These are phyloP conservation scores for Plasmodium billcollinsi DNA, from an alignment of 169 alveolate genomes.

Conservation along the genomic window DNA sequence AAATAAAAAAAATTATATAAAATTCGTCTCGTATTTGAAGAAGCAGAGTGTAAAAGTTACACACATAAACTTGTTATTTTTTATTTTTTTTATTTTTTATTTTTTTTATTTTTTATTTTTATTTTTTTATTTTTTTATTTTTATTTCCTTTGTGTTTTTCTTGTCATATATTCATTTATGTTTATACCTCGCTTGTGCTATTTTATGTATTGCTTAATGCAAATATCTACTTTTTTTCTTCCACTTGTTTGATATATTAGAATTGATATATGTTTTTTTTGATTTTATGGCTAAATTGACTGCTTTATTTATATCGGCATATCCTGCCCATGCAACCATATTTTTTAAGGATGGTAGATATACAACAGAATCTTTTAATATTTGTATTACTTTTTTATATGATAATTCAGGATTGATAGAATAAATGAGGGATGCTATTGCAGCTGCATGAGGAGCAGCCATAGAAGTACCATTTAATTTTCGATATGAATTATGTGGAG, in stretches of 20 bases:
- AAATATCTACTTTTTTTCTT: slow-evolving; percentile 17
- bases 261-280: slow-evolving; percentile 16
- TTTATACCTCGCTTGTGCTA: not conserved
- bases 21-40: no score
- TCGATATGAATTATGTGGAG: slow-evolving; percentile 68
- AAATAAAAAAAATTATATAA: no score
- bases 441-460: slow-evolving; percentile 86
- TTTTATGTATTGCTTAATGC: not conserved
- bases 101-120: no score
- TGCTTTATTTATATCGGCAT: slow-evolving; percentile 28
- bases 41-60: no score
- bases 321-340: slow-evolving; percentile 62
- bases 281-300: slow-evolving; percentile 25
- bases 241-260: slow-evolving; percentile 16
- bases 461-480: slow-evolving; percentile 82
- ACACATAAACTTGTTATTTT: no score
- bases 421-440: slow-evolving; percentile 59
- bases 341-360: slow-evolving; percentile 11
- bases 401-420: slow-evolving; percentile 58
- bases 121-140: not conserved
- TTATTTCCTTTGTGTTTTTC: not conserved
- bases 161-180: not conserved
- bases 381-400: slow-evolving; percentile 22
- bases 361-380: slow-evolving; percentile 17
- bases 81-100: no score